Base-by-base conservation (phyloP, 2,329 filamentous ascomycete species). In the Incumbomyces lentus region DNA sequence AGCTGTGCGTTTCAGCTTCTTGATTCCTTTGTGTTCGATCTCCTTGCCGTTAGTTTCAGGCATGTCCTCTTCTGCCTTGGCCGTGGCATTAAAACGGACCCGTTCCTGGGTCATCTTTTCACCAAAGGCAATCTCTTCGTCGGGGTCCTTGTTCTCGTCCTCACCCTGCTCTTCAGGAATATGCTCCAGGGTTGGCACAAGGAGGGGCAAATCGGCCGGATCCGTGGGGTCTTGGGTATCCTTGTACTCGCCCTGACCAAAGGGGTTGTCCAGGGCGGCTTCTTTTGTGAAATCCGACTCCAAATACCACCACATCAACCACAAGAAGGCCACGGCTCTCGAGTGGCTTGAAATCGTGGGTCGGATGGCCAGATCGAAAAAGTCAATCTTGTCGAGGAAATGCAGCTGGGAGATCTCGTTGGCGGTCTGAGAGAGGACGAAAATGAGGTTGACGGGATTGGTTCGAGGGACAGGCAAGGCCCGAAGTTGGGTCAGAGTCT, bases 231-330 rank as follows among this genome's bases (percentile, higher is more conserved):
- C 54, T 44, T 55, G 48, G 34, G 45, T 48, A 13, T 52, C 52
- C 42, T 46, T 49, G 44, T 53, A 57, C 32, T 65, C 51, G 12
- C 69, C 69, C 1, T 66, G 64, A 0, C 92, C 92, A 58, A 95
- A 98, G 0, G 92, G 92, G 59, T 98, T 98, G 56, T 86, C 82
- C 40, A 86, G 75, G 37, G 87, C 90, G 47, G 86, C 87, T 58
- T 95, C 86, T 56, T 84, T 80, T 0, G 86, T 86, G 56, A 95
- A 96, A 62, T 95, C 87, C 22, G 89, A 95, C 63, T 98, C 92
- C 14, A 98, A 75, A 61, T 98, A 96, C 72, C 92, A 95, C 92
- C 92, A 98, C 81, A 98, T 93, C 52, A 98, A 72, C 92, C 92
- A 98, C 16, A 98, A 69, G 57, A 98, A 98, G 1, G 90, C 90